phyloP scores from a whole-genome alignment of 2,329 filamentous ascomycete species.

The Xylaria sp. region DNA sequence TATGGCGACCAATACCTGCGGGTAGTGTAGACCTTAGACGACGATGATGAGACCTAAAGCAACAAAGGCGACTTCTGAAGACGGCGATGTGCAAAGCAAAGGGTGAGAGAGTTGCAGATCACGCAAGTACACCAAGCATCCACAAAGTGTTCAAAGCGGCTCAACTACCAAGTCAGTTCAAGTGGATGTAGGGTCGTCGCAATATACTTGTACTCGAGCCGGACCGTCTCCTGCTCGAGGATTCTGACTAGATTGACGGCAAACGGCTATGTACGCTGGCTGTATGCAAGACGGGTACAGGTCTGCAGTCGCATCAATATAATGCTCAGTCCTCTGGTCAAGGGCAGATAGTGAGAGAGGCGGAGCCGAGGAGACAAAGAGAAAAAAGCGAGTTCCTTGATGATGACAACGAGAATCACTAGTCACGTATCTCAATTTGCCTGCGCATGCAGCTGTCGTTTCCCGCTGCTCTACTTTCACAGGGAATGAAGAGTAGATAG shows the following conservation, averaged over 20 bases:
- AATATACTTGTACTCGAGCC: constrained; percentile 30
- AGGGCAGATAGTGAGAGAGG: constrained; percentile 17
- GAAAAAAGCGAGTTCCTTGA: constrained; percentile 9
- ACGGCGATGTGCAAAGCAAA: constrained; percentile 28
- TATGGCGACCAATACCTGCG: constrained; percentile 26
- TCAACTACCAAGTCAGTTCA: constrained; percentile 38
- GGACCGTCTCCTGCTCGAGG: constrained; percentile 18
- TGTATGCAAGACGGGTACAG: constrained; percentile 26
- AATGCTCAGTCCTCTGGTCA: constrained; percentile 27
- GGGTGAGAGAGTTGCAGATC: constrained; percentile 30
- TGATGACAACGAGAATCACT: constrained; percentile 31
- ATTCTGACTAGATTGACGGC: constrained; percentile 30
- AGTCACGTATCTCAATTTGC: constrained; percentile 35
- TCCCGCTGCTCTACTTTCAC: constrained; percentile 24
- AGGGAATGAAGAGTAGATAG: constrained; percentile 15
- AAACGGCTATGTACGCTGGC: constrained; percentile 31
- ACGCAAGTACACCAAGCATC: constrained; percentile 35
- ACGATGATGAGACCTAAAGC: constrained; percentile 13
- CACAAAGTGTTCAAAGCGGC: constrained; percentile 34
- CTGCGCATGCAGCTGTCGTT: constrained; percentile 28
- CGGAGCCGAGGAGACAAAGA: constrained; percentile 24
- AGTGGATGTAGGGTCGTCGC: constrained; percentile 25
- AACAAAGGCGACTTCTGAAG: constrained; percentile 21
- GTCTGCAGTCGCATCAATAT: constrained; percentile 36
- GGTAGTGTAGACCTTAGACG: constrained; percentile 14